A percentile compares a stretch with the other conserved stretches of the same genome.
Conservation (phyloP, 2,329 filamentous ascomycete species). For the Colletotrichum neosansevieriae region DNA sequence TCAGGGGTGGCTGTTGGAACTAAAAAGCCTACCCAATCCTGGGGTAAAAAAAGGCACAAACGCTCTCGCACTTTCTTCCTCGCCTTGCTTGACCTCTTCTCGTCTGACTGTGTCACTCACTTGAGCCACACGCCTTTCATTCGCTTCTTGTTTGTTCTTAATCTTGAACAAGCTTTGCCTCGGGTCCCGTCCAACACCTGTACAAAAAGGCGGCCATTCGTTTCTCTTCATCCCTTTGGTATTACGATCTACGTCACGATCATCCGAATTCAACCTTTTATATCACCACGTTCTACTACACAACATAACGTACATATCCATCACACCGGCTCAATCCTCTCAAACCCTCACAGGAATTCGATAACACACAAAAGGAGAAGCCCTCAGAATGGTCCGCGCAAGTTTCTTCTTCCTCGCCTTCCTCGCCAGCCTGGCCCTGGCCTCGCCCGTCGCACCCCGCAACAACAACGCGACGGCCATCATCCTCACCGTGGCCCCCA, state of each 20-base stretch:
- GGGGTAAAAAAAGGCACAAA: conserved; percentile 25
- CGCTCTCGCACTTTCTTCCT: neutral
- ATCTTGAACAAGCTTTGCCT: neutral
- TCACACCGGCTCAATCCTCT: neutral
- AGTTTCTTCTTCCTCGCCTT: conserved; percentile 44
- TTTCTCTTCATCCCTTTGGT: neutral
- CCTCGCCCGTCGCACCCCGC: conserved; percentile 40
- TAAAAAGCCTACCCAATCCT: conserved; percentile 19
- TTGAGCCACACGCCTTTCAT: conserved; percentile 15
- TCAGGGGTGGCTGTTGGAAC: conserved; percentile 34
- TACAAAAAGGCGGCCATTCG: conserved; percentile 3
- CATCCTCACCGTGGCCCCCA: conserved; percentile 68
- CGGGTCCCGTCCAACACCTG: neutral
- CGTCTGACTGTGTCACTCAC: conserved; percentile 34
- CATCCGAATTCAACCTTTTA: neutral
- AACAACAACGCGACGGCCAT: conserved; percentile 49
- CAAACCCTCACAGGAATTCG: neutral
- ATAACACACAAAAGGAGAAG: neutral
- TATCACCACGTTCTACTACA: conserved; percentile 9
- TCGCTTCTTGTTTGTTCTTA: conserved; percentile 17
- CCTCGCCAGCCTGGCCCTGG: conserved; percentile 44
- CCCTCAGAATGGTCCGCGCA: conserved; percentile 46
- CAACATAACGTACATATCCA: neutral
- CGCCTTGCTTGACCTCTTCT: conserved; percentile 7
- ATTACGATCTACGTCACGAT: conserved; percentile 2